Evolutionary conservation across 2,329 filamentous ascomycete species (phyloP), one percentile per base, ranked within the genome.

Genomic region (Periconia sp.): DNA sequence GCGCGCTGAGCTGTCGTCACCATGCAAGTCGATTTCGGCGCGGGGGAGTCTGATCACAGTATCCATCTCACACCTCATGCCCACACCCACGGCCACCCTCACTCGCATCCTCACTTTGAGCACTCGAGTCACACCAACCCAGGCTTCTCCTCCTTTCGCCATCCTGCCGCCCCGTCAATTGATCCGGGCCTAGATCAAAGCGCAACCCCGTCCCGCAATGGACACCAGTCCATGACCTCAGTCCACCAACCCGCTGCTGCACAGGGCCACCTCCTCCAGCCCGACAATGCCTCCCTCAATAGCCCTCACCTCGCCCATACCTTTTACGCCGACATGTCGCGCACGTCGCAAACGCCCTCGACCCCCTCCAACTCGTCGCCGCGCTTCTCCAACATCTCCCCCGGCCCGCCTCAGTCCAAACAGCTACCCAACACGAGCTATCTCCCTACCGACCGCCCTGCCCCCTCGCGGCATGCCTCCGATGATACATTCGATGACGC

Each of bases 401-500:
- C 72, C 50, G 57, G 69, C 47, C 33, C 33, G 5, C 66, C 63
- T 64, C 71, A 70, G 60, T 56, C 69, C 19, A 66, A 71, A 59
- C 68, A 72, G 55, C 49, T 64, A 43, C 14, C 23, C 14, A 52
- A 62, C 8, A 41, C 68, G 17, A 49, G 48, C 54, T 77, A 64
- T 55, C 66, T 63, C 41, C 78, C 79, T 6, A 70, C 71, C 50
- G 81, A 84, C 62, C 79, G 82, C 48, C 60, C 74, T 18, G 74
- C 93, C 45, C 92, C 92, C 8, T 79, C 85, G 51, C 84, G 82
- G 58, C 78, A 85, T 56, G 85, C 96, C 30, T 86, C 84, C 2
- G 82, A 85, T 62, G 82, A 83, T 1, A 89, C 82, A 13, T 87
- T 97, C 59, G 90, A 92, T 66, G 85, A 93, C 70, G 87, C 90